phyloP scores from a whole-genome alignment of 2,329 filamentous ascomycete species.

The Monilinia fructigena region DNA sequence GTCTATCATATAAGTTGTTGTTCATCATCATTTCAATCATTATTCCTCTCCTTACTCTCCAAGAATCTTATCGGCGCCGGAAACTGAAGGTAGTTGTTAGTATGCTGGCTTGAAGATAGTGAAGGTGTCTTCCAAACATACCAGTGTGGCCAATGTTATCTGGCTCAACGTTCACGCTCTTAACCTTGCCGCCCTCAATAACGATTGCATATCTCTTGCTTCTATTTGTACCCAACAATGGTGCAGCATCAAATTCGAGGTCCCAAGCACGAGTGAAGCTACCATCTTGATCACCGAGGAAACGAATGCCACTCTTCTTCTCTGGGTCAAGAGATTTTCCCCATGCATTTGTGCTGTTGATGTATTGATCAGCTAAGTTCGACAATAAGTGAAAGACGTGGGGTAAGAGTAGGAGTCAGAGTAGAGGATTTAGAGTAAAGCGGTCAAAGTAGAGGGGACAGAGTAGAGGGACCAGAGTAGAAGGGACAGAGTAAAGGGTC shows the following conservation, averaged over 20 bases:
- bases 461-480: not conserved
- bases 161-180: slow-evolving; percentile 78
- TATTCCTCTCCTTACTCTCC: slow-evolving; percentile 26
- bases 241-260: slow-evolving; percentile 72
- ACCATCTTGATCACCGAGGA: slow-evolving; percentile 77
- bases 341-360: slow-evolving; percentile 82
- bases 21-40: slow-evolving; percentile 9
- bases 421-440: not conserved
- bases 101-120: not conserved
- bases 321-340: slow-evolving; percentile 71
- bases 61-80: slow-evolving; percentile 35
- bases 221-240: slow-evolving; percentile 77
- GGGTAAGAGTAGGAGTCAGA: not conserved
- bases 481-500: slow-evolving; percentile 36
- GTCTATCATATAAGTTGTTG: slow-evolving; percentile 12
- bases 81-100: slow-evolving; percentile 38
- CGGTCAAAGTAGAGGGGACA: slow-evolving; percentile 36
- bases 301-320: slow-evolving; percentile 74
- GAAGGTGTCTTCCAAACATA: not conserved
- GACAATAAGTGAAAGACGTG: not conserved
- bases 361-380: not conserved
- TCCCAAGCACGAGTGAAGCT: slow-evolving; percentile 82
- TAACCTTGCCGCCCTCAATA: slow-evolving; percentile 80
- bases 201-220: slow-evolving; percentile 87
- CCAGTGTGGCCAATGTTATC: slow-evolving; percentile 76